A percentile compares a stretch with the other conserved stretches of the same genome.
Conservation (phyloP, 2,329 filamentous ascomycete species). For the Botrytis squamosa region DNA sequence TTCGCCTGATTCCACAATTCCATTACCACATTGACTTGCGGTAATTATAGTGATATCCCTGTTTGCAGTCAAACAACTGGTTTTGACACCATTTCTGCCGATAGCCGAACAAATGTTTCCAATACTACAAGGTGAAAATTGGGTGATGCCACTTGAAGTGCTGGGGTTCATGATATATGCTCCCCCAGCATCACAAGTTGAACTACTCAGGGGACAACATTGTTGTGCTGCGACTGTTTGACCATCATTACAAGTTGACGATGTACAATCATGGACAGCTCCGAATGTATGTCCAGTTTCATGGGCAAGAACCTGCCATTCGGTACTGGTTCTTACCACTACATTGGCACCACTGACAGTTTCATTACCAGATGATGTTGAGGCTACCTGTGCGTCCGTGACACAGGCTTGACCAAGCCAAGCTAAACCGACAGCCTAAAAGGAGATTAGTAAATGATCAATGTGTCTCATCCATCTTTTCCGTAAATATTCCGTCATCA, state of each 20-base stretch:
- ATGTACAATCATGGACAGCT: conserved; percentile 88
- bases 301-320: conserved; percentile 96
- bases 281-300: conserved; percentile 94
- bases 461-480: background rate
- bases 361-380: conserved; percentile 55
- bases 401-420: conserved; percentile 90
- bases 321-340: conserved; percentile 75
- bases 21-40: conserved; percentile 88
- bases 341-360: conserved; percentile 86
- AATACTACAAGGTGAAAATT: conserved; percentile 84
- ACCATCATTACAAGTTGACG: conserved; percentile 62
- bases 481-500: background rate
- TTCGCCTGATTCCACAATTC: conserved; percentile 91
- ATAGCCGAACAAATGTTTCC: conserved; percentile 93
- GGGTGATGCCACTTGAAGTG: conserved; percentile 67
- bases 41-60: conserved; percentile 77
- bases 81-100: conserved; percentile 71
- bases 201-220: conserved; percentile 77
- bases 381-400: conserved; percentile 53
- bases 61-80: conserved; percentile 80
- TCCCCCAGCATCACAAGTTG: conserved; percentile 71
- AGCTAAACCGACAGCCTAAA: conserved; percentile 75
- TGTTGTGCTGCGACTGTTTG: conserved; percentile 57
- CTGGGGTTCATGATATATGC: conserved; percentile 96
- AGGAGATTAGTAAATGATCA: background rate